phyloP scores from a whole-genome alignment of 2,329 filamentous ascomycete genomes.

The Hymenoscyphus albidus region DNA sequence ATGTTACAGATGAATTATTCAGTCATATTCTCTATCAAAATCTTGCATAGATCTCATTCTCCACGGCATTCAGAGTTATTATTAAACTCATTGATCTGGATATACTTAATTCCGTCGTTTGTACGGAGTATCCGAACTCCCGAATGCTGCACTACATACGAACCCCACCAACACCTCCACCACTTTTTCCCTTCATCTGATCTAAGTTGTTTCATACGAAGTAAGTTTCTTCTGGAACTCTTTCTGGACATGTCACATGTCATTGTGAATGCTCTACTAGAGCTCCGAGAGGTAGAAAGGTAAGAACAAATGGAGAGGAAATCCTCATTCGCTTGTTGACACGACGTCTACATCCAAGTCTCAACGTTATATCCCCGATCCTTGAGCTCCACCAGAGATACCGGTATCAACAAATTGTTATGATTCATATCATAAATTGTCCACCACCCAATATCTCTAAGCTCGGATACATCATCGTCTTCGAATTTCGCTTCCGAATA shows the following conservation, averaged over 20 bases:
- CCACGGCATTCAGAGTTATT: neutral
- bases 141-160: neutral
- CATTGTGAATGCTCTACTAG: too few species aligned
- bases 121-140: neutral
- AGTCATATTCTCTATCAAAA: neutral
- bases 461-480: neutral
- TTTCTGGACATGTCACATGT: too few species aligned
- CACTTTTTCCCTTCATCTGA: too few species aligned
- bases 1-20: neutral
- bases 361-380: neutral
- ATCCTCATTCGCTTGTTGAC: neutral
- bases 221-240: neutral
- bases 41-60: neutral
- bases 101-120: neutral
- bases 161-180: too few species aligned
- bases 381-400: neutral
- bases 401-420: neutral
- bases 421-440: neutral
- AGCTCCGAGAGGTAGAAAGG: too few species aligned
- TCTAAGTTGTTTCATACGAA: neutral
- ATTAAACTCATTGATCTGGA: neutral
- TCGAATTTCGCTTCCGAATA: neutral
- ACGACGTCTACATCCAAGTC: neutral
- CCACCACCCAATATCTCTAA: neutral
- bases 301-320: neutral